These are phyloP conservation scores for Kwoniella europaea DNA, from an alignment of 768 basidiomycete genomes.

Conservation along the genomic window DNA sequence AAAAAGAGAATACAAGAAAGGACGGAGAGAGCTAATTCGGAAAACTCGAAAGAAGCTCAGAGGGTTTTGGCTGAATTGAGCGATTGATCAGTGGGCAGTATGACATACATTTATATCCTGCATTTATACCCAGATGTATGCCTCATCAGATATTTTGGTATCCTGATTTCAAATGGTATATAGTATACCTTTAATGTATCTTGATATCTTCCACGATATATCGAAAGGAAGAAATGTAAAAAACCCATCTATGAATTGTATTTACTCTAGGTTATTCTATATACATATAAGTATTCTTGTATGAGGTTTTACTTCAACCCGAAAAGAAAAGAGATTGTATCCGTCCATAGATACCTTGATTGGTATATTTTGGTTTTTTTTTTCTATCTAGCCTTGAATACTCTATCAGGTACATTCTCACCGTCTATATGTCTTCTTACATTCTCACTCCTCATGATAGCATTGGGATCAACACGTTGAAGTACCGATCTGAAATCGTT, in stretches of 20 bases:
- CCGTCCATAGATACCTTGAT: neutral
- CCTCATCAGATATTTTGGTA: neutral
- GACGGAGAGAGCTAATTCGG: conserved; percentile 9
- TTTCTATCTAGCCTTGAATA: conserved; percentile 60
- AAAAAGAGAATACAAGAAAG: conserved; percentile 32
- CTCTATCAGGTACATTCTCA: conserved; percentile 60
- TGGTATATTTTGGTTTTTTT: neutral
- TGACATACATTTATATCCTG: conserved; percentile 9
- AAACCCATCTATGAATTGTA: neutral
- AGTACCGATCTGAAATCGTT: conserved; percentile 74
- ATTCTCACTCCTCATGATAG: conserved; percentile 86
- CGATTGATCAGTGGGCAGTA: conserved; percentile 19
- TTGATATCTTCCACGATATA: too few relatives aligned
- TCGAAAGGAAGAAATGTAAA: neutral
- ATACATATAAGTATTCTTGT: neutral
- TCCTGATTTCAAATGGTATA: neutral
- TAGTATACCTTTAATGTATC: conserved; percentile 2
- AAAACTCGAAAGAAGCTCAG: neutral
- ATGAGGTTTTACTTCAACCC: neutral
- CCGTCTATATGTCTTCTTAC: conserved; percentile 85
- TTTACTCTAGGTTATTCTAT: conserved; percentile 11
- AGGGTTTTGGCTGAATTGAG: conserved; percentile 41
- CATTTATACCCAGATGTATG: neutral
- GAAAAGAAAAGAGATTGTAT: too few relatives aligned
- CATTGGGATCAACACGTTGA: conserved; percentile 67